phyloP scores from a whole-genome alignment of 805 yeast genomes.

The Barnettozyma populi region DNA sequence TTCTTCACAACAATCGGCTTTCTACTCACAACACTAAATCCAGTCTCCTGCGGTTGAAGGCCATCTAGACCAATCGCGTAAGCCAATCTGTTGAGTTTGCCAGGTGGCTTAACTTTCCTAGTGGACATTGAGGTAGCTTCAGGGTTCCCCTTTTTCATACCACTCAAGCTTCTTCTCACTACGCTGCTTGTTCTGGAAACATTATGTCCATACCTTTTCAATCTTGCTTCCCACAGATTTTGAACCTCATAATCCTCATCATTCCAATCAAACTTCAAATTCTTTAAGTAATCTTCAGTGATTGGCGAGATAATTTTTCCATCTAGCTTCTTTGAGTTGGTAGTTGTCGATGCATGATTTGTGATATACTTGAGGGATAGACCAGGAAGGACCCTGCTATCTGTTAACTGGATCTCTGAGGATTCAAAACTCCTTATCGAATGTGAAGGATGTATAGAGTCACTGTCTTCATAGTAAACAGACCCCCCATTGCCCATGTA shows the following conservation, averaged over 20 bases:
- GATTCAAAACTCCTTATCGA: background rate
- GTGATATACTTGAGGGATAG: slow-evolving; percentile 7
- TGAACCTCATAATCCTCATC: slow-evolving; percentile 11
- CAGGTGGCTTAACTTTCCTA: background rate
- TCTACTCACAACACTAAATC: slow-evolving; percentile 9
- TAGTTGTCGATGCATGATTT: background rate
- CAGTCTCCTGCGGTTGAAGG: background rate
- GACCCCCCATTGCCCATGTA: background rate
- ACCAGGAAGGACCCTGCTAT: slow-evolving; percentile 11
- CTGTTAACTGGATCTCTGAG: slow-evolving; percentile 6
- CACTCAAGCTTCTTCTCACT: slow-evolving; percentile 1
- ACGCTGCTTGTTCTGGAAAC: slow-evolving; percentile 4
- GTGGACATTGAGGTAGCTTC: background rate
- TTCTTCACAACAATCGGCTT: slow-evolving; percentile 3
- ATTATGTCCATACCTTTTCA: background rate
- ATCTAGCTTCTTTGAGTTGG: background rate
- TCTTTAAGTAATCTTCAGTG: slow-evolving; percentile 10
- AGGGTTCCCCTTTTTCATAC: background rate
- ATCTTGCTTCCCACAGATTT: slow-evolving; percentile 10
- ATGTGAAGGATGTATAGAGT: background rate
- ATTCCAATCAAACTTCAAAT: slow-evolving; percentile 3
- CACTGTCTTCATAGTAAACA: background rate
- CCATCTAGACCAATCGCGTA: background rate
- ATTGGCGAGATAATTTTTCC: slow-evolving; percentile 8
- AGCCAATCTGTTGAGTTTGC: background rate